Conservation (phyloP, 768 basidiomycete genomes). For the Mycena indigotica region DNA sequence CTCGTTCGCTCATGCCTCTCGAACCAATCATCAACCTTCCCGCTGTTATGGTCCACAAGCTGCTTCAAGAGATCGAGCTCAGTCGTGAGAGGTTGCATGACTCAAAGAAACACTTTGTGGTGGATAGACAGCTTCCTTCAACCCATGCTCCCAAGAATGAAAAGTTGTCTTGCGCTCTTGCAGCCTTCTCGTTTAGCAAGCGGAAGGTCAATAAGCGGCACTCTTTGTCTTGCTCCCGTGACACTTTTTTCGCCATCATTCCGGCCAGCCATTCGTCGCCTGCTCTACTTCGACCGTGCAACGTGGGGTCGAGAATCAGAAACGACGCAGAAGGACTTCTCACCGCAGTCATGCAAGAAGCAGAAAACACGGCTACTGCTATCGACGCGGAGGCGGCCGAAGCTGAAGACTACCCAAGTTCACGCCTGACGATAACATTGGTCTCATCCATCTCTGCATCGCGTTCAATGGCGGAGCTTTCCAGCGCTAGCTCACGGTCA, state of each 20-base stretch:
- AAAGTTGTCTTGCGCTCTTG: not conserved
- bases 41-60: not conserved
- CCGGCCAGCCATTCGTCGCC: not conserved
- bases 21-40: not conserved
- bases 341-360: constrained; percentile 1
- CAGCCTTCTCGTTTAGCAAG: not conserved
- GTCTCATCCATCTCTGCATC: constrained; percentile 18
- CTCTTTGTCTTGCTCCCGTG: not conserved
- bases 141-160: not conserved
- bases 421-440: too few relatives aligned
- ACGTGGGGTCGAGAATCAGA: not conserved
- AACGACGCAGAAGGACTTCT: not conserved
- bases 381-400: not conserved
- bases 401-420: not conserved
- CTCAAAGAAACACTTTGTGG: not conserved
- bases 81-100: not conserved
- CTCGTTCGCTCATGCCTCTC: constrained; percentile 3
- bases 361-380: not conserved
- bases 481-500: constrained; percentile 11
- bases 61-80: not conserved
- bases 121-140: not conserved
- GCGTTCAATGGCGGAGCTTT: constrained; percentile 10
- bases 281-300: not conserved
- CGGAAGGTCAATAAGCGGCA: not conserved
- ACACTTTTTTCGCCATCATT: not conserved